Evolutionary conservation across 139 green algal species (phyloP).

Genomic region (Coelastrella sp.): DNA sequence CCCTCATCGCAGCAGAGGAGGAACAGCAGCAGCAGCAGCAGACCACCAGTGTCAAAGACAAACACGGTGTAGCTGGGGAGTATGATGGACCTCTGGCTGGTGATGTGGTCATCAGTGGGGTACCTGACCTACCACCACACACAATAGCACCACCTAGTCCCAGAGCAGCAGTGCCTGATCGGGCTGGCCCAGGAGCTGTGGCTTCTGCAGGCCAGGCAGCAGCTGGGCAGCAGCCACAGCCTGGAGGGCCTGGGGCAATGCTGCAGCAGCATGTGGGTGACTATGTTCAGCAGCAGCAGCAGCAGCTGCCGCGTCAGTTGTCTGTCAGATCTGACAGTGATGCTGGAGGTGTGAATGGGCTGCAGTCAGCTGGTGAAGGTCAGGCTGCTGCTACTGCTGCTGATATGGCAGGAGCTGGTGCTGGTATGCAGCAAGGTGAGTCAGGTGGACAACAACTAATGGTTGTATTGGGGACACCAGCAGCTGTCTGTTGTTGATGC

Average conservation of each 20-base stretch:
- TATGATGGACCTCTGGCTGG: constrained; percentile 22
- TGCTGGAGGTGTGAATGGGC: neutral
- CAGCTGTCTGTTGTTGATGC: neutral
- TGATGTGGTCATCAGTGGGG: neutral
- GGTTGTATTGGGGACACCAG: constrained; percentile 4
- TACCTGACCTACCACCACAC: constrained; percentile 21
- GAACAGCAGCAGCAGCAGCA: neutral
- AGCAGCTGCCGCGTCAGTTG: neutral
- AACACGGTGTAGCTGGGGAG: neutral
- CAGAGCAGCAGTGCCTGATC: neutral
- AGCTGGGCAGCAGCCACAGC: neutral
- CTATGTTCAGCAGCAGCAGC: constrained; percentile 10
- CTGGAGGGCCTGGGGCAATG: neutral
- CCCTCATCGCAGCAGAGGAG: constrained; percentile 2
- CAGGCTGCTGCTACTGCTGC: neutral
- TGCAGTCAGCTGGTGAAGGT: neutral
- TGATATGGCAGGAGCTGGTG: neutral
- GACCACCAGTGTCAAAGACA: neutral
- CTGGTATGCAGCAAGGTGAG: constrained; percentile 17
- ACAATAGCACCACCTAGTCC: neutral
- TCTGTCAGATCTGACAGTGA: neutral
- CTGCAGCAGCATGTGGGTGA: neutral
- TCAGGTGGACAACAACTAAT: neutral
- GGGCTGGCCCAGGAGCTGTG: neutral
- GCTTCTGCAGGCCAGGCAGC: neutral